phyloP scores from a whole-genome alignment of 805 yeast genomes.

The Nakazawaea ishiwadae region DNA sequence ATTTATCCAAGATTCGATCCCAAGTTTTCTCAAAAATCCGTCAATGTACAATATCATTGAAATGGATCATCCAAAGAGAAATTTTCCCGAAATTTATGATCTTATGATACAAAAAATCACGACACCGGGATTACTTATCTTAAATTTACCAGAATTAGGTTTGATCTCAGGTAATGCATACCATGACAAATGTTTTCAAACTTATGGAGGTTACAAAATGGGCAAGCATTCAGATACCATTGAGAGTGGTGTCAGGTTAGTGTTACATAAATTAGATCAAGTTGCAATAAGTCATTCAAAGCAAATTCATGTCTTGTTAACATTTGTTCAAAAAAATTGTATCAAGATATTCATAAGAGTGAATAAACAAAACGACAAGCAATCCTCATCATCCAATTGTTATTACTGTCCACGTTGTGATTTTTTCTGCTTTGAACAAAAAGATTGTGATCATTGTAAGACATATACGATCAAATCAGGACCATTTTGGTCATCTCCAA shows the following conservation, averaged over 20 bases:
- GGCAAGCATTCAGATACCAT: constrained; percentile 91
- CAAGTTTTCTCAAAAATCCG: constrained; percentile 50
- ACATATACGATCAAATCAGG: background rate
- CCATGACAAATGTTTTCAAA: constrained; percentile 93
- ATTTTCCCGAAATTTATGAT: background rate
- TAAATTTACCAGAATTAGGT: constrained; percentile 96
- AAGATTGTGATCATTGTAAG: background rate
- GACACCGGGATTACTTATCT: constrained; percentile 78
- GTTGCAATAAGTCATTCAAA: constrained; percentile 82
- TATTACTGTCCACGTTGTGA: constrained; percentile 6
- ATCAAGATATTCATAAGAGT: background rate
- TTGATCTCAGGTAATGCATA: constrained; percentile 94
- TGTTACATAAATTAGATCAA: constrained; percentile 63
- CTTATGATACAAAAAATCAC: constrained; percentile 69
- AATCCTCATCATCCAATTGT: no score
- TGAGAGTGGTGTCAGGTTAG: constrained; percentile 87
- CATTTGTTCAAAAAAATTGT: constrained; percentile 31
- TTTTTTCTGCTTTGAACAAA: background rate
- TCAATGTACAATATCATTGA: constrained; percentile 8
- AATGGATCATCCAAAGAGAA: constrained; percentile 7
- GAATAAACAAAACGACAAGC: background rate
- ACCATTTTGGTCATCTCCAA: background rate
- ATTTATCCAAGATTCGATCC: constrained; percentile 84
- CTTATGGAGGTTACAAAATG: constrained; percentile 58
- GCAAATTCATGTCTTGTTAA: constrained; percentile 76